phyloP scores from a whole-genome alignment of 78 protist genomes.

The Dictyostelium discoideum region DNA sequence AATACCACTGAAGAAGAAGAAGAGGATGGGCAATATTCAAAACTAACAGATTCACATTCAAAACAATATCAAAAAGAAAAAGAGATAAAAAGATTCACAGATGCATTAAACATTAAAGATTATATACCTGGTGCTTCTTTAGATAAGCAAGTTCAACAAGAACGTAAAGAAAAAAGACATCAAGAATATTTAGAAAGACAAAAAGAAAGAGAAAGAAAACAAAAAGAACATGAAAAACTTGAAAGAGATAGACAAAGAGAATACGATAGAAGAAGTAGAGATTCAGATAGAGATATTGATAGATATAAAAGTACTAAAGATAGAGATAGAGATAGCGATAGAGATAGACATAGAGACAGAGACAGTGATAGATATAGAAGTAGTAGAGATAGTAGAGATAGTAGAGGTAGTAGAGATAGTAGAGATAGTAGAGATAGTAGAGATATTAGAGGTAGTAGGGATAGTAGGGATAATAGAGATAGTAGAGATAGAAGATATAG shows the following conservation, averaged over 20 bases:
- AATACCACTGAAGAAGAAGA: background rate
- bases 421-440: background rate
- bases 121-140: constrained; percentile 51
- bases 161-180: constrained; percentile 32
- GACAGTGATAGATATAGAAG: background rate
- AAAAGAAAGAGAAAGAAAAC: constrained; percentile 10
- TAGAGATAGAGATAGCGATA: constrained; percentile 17
- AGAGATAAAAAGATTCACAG: constrained; percentile 42
- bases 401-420: background rate
- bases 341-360: background rate
- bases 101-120: constrained; percentile 39
- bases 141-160: constrained; percentile 44
- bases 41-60: constrained; percentile 24
- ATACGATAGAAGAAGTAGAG: background rate
- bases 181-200: constrained; percentile 28
- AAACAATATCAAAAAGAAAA: constrained; percentile 33
- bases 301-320: background rate
- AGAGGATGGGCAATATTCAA: background rate
- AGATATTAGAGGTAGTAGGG: background rate
- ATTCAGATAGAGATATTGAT: background rate
- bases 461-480: background rate
- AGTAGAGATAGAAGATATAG: background rate
- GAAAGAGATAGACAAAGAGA: constrained; percentile 19
- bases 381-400: background rate
- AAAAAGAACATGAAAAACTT: constrained; percentile 6